Evolutionary conservation across 768 basidiomycete genomes (phyloP).

Genomic region (Neoboletus magnificus): DNA sequence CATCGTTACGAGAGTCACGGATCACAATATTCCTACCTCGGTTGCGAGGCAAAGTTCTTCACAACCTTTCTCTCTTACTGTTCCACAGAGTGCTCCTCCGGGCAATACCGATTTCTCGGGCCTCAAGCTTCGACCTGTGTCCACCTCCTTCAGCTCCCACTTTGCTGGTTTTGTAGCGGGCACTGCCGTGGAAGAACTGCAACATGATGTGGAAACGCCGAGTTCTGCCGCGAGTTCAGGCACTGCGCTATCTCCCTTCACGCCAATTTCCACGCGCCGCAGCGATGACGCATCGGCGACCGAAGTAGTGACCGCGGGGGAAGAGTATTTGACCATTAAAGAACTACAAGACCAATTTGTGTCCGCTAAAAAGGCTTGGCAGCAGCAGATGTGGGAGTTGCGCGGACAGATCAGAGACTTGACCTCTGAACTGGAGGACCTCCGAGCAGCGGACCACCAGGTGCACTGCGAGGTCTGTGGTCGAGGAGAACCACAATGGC

Average conservation of each 20-base stretch:
- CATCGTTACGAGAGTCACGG: conserved; percentile 27
- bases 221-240: conserved; percentile 44
- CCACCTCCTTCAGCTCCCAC: conserved; percentile 69
- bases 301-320: conserved; percentile 31
- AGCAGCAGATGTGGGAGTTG: conserved; percentile 70
- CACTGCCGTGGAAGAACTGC: conserved; percentile 26
- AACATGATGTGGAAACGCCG: conserved; percentile 47
- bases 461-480: conserved; percentile 62
- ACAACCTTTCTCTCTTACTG: conserved; percentile 11
- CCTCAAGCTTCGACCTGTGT: conserved; percentile 71
- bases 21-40: conserved; percentile 11
- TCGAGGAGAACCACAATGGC: conserved; percentile 36
- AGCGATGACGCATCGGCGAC: conserved; percentile 33
- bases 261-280: conserved; percentile 35
- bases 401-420: conserved; percentile 71
- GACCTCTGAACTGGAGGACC: conserved; percentile 61
- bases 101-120: conserved; percentile 59
- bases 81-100: conserved; percentile 65
- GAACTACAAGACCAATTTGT: conserved; percentile 60
- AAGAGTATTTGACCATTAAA: conserved; percentile 46
- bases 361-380: conserved; percentile 60
- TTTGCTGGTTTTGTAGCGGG: conserved; percentile 47
- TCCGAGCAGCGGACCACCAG: conserved; percentile 42
- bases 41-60: conserved; percentile 9
- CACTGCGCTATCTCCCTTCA: conserved; percentile 46